Evolutionary conservation across 768 basidiomycete genomes (phyloP), one percentile per base, ranked within the genome.

Genomic region (Roridomyces roridus): DNA sequence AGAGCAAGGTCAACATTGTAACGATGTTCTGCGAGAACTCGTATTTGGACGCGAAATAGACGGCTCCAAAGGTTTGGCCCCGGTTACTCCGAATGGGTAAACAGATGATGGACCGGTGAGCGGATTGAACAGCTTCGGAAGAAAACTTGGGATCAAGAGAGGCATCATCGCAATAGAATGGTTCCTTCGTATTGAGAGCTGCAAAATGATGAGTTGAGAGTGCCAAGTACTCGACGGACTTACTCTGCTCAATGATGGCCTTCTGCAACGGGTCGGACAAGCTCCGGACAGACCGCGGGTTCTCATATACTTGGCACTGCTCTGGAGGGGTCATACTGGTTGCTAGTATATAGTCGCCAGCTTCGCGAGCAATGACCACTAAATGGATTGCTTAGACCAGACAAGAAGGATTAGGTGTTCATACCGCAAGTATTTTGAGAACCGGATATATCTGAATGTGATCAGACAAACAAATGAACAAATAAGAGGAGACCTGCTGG

Each of bases 41-140:
- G 60, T 85, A 84, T 73, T 80, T 85, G 2, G 87, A 86, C 6
- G 85, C 84, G 31, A 88, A 74, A 63, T 87, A 91, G 31, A 88
- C 78, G 20, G 84, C 86, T 20, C 88, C 88, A 67, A 88, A 89
- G 2, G 87, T 89, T 67, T 91, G 88, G 8, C 86, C 86, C 23
- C 88, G 82, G 62, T 89, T 89, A 66, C 88, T 86, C 68, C 87
- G 86, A 45, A 89, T 87, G 0, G 88, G 88, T 7, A 89, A 71
- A 67, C 88, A 89, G 24, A 89, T 77, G 14, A 88, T 83, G 23
- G 86, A 86, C 37, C 84, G 79, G 65, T 85, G 77, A 8, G 69
- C 67, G 17, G 85, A 85, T 65, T 87, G 85, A 24, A 79, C 79
- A 15, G 87, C 85, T 68, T 89, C 88, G 2, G 87, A 81, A 1